A percentile compares a stretch with the other conserved stretches of the same genome.
Evolutionary conservation across 768 basidiomycete species (phyloP).

Genomic region (Phallus indusiatus): DNA sequence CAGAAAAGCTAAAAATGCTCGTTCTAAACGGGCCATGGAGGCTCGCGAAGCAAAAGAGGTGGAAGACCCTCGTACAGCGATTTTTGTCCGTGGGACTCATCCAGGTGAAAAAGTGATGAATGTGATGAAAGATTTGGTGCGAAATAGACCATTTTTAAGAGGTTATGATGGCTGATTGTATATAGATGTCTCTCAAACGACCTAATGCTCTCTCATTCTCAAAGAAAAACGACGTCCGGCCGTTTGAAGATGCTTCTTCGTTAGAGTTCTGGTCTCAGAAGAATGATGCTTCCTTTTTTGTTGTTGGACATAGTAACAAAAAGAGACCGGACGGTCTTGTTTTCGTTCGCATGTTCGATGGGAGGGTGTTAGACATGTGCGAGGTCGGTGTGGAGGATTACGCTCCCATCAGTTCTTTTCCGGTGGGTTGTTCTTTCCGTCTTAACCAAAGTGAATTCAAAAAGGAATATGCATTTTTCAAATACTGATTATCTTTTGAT

Average conservation of each 20-base stretch:
- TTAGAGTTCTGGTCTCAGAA: constrained; percentile 90
- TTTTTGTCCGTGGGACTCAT: constrained; percentile 87
- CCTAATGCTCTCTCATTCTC: constrained; percentile 87
- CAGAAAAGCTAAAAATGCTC: constrained; percentile 92
- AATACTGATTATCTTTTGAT: too few species aligned
- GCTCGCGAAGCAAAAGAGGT: constrained; percentile 84
- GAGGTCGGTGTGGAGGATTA: constrained; percentile 85
- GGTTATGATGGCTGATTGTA: background rate
- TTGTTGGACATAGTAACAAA: constrained; percentile 87
- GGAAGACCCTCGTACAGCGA: constrained; percentile 76
- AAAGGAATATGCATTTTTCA: too few species aligned
- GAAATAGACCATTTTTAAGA: constrained; percentile 20
- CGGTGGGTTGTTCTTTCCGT: constrained; percentile 41
- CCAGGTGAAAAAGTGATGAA: constrained; percentile 69
- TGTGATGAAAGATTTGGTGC: constrained; percentile 84
- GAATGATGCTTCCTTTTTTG: constrained; percentile 89
- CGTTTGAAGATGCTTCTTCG: constrained; percentile 78
- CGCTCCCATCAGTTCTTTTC: constrained; percentile 71
- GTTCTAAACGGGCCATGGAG: constrained; percentile 82
- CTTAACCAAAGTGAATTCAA: too few species aligned
- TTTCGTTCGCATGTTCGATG: constrained; percentile 80
- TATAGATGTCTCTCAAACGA: constrained; percentile 87
- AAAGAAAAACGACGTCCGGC: constrained; percentile 85
- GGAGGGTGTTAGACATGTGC: constrained; percentile 85
- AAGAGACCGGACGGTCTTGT: constrained; percentile 86